phyloP scores from a whole-genome alignment of 2,329 filamentous ascomycete species.

The Aureobasidium vineae region DNA sequence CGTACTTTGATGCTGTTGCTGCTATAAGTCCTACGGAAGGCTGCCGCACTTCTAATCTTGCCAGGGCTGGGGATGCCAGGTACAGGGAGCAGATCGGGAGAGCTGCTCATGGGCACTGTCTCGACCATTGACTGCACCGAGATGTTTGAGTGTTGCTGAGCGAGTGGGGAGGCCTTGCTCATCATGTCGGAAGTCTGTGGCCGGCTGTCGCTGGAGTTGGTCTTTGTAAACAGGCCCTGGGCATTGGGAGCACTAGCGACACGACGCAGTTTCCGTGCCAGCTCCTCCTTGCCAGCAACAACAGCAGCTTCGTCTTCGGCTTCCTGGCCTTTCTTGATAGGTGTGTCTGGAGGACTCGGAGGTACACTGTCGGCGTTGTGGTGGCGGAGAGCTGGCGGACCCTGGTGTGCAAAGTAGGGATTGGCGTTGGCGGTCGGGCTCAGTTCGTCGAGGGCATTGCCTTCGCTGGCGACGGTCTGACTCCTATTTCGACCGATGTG shows the following conservation, averaged over 20 bases:
- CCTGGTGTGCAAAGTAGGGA: conserved; percentile 96
- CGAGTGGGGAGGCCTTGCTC: conserved; percentile 62
- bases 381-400: conserved; percentile 86
- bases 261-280: conserved; percentile 86
- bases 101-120: conserved; percentile 38
- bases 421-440: conserved; percentile 94
- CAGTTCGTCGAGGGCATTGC: conserved; percentile 85
- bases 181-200: conserved; percentile 83
- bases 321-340: conserved; percentile 66
- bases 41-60: conserved; percentile 63
- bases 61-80: conserved; percentile 57
- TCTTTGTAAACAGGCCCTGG: conserved; percentile 76
- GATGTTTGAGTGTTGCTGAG: conserved; percentile 36
- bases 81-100: conserved; percentile 38
- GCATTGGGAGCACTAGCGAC: conserved; percentile 97
- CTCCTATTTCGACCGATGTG: conserved; percentile 85
- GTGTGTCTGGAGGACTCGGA: conserved; percentile 88
- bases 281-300: conserved; percentile 83
- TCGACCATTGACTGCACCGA: conserved; percentile 57
- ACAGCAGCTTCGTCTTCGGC: conserved; percentile 66
- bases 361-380: conserved; percentile 93
- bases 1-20: conserved; percentile 99
- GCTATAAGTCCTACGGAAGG: conserved; percentile 94
- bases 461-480: conserved; percentile 87
- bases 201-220: conserved; percentile 56